Evolutionary conservation across 2,329 filamentous ascomycete genomes (phyloP).

Genomic region (Podosphaera fusca): DNA sequence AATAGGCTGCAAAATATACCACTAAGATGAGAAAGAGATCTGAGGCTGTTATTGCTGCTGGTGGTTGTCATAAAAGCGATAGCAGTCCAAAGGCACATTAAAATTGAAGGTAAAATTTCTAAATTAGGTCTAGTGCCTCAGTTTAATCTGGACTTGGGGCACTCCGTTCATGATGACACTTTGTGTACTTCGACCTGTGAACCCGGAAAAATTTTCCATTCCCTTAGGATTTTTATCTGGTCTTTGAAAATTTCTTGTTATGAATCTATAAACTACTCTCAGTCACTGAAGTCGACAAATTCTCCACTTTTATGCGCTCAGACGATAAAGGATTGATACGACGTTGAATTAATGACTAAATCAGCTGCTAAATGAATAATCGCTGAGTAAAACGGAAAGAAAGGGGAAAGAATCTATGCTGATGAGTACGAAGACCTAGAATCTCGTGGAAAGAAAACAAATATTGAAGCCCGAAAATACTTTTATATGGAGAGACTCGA

Average conservation of each 20-base stretch:
- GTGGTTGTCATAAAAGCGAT: too few species aligned
- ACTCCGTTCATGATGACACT: not conserved
- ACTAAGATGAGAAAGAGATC: too few species aligned
- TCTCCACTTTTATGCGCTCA: not conserved
- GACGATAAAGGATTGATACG: not conserved
- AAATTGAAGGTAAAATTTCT: too few species aligned
- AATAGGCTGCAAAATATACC: too few species aligned
- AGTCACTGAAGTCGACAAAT: not conserved
- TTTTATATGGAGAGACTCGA: not conserved
- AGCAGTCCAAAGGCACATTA: too few species aligned
- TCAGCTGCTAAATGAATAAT: not conserved
- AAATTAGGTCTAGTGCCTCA: too few species aligned
- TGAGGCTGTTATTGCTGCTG: too few species aligned
- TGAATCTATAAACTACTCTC: not conserved
- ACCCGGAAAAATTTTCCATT: not conserved
- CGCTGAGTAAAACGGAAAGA: not conserved
- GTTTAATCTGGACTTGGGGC: too few species aligned
- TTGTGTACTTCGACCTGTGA: not conserved
- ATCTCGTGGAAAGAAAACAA: not conserved
- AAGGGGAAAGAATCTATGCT: not conserved
- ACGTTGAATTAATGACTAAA: not conserved
- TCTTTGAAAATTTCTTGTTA: not conserved
- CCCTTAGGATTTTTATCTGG: not conserved
- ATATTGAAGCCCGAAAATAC: not conserved
- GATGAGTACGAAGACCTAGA: not conserved